Evolutionary conservation across 2,329 filamentous ascomycete genomes (phyloP).

Genomic region (Sclerotinia borealis): DNA sequence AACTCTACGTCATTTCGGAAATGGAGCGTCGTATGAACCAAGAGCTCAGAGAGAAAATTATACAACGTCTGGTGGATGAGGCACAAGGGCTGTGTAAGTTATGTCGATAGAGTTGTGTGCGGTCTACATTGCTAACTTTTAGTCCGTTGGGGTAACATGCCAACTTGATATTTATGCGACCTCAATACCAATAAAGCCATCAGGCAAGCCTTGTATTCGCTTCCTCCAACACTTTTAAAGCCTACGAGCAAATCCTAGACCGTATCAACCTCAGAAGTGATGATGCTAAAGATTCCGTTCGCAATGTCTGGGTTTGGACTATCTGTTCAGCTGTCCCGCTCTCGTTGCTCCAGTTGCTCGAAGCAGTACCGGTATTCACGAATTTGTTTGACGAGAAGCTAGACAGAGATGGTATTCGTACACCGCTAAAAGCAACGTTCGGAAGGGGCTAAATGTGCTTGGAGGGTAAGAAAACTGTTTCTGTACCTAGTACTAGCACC

Average conservation of each 20-base stretch:
- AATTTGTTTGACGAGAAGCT: slow-evolving; percentile 3
- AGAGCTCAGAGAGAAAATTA: slow-evolving; percentile 15
- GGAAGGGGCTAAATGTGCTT: too few relatives aligned
- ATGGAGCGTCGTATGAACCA: slow-evolving; percentile 12
- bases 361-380: slow-evolving; percentile 20
- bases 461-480: too few relatives aligned
- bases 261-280: slow-evolving; percentile 22
- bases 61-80: slow-evolving; percentile 9
- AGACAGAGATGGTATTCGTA: slow-evolving; percentile 19
- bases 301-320: slow-evolving; percentile 19
- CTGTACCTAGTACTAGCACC: too few relatives aligned
- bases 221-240: slow-evolving; percentile 24
- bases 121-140: background rate
- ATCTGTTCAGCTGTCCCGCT: slow-evolving; percentile 7
- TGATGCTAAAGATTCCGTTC: slow-evolving; percentile 19
- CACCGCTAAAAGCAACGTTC: too few relatives aligned
- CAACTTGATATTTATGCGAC: slow-evolving; percentile 18
- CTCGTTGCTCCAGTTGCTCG: slow-evolving; percentile 6
- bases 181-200: slow-evolving; percentile 19
- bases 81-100: slow-evolving; percentile 18
- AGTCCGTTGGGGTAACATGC: slow-evolving; percentile 19
- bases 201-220: slow-evolving; percentile 12
- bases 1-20: slow-evolving; percentile 17
- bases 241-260: slow-evolving; percentile 28
- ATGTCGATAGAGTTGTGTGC: background rate